Base-by-base conservation (phyloP, 1,139 yeast genomes). In the Lodderomyces orthopsilosis region DNA sequence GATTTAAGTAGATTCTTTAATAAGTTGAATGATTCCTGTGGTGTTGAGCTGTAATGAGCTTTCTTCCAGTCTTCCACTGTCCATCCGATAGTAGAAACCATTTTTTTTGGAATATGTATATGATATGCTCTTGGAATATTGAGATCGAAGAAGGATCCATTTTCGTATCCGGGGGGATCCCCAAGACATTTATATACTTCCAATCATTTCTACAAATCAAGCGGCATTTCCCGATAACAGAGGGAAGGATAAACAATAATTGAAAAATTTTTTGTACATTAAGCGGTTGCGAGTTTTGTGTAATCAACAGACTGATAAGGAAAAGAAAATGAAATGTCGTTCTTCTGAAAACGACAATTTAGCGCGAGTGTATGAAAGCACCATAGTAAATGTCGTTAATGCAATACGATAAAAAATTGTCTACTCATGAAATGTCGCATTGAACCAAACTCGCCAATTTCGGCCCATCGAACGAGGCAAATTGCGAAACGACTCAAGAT, bases 1-100 rank as follows among this genome's bases (percentile, higher is more conserved):
- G 76, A 63, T 18, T 59, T 53, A 23, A 86, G 68, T 37, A 88
- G 66, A 14, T 65, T 53, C 12, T 63, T 50, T 39, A 90, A 69
- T 33, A 73, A 57, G 8, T 69, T 63, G 42, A 75, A 75, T 9
- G 95, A 87, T 41, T 75, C 77, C 21, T 73, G 74, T 12, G 89
- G 83, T 1, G 87, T 73, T n/a, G 83, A 65, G 40, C 74, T 70
- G 53, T 63, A 67, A 60, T 89, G 95, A 70, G 79, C 85, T 35
- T 75, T 65, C 38, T 74, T 67, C 96, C 96, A 90, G 51, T 90
- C 74, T 37, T 58, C 58, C 22, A 68, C 61, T 12, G 74, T 64
- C 77, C 77, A 74, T 19, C 76, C 77, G 18, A 41, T 40, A 17
- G 41, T 39, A 38, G 35, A 30, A 15, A 15, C 34, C 34, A 30